Evolutionary conservation across 2,329 filamentous ascomycete genomes (phyloP), one percentile per base, ranked within the genome.

Genomic region (Fusarium pininemorale): DNA sequence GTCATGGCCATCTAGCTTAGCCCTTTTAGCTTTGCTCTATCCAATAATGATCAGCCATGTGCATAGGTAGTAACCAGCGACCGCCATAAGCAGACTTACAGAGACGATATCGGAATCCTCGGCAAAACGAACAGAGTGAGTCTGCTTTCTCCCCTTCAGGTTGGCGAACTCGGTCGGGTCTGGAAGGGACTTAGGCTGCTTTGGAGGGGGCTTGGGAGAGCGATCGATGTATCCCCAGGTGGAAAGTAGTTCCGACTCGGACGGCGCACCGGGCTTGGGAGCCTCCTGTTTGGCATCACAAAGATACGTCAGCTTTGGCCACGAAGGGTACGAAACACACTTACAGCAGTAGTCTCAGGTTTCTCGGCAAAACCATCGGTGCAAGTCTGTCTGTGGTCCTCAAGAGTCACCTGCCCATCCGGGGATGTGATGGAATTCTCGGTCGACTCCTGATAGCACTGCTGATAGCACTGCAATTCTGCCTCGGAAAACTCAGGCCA

Each of bases 301-400:
- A n/a, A 32, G 28, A 26, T 18, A n/a, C 6, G 7, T 50, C 7
- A 50, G 47, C 15, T 18, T 32, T 32, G 14, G 28, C 6, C 11
- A 26, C 26, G n/a, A 22, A 12, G 11, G 24, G 24, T 12, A 13
- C 7, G 4, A 45, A 50, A 28, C 6, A 32, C 20, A 32, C 20
- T 50, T 6, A 50, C 47, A 32, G 22, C 14, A 50, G 28, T 4
- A 15, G 22, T 9, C 1, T 18, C 14, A 32, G 47, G 4, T 1
- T n/a, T 3, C 5, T 16, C 4, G 7, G 6, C 28, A n/a, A 5
- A 0, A 6, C 0, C 7, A n/a, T 50, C 14, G 22, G 30, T 9
- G 7, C 0, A 15, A n/a, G 14, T 32, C 6, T 51, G 22, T 16
- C 3, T 8, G 0, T 4, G 6, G 2, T 16, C 15, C 20, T 18